A percentile compares a stretch with the other conserved stretches of the same genome.
phyloP scores from a whole-genome alignment of 352 stramenopile species.

The Plasmopara viticola region DNA sequence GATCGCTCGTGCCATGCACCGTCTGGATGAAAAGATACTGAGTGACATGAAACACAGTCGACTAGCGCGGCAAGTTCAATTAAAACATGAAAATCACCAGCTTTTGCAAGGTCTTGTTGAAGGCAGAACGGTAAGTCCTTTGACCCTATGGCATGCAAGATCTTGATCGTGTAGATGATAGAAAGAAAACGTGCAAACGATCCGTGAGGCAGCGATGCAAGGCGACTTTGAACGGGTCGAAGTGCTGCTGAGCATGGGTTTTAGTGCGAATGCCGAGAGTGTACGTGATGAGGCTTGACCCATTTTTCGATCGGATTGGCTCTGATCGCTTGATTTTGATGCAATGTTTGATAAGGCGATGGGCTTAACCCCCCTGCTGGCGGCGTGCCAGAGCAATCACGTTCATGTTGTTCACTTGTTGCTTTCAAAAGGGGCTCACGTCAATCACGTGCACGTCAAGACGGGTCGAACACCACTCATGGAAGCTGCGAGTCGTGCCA shows the following conservation, averaged over 20 bases:
- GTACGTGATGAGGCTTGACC: conserved; percentile 17
- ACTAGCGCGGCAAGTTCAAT: conserved; percentile 21
- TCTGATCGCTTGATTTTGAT: background rate
- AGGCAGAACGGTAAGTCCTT: conserved; percentile 22
- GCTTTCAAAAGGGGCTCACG: conserved; percentile 33
- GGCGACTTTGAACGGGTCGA: conserved; percentile 42
- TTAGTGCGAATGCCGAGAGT: conserved; percentile 51
- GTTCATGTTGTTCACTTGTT: conserved; percentile 42
- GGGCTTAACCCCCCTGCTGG: conserved; percentile 58
- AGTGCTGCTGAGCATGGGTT: conserved; percentile 43
- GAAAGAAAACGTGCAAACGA: conserved; percentile 63
- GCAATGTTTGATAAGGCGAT: conserved; percentile 33
- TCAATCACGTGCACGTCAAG: conserved; percentile 49
- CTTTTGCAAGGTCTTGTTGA: conserved; percentile 32
- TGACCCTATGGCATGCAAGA: background rate
- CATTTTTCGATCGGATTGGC: background rate
- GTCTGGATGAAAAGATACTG: conserved; percentile 32
- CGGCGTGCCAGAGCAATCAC: conserved; percentile 44
- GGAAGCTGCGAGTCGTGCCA: conserved; percentile 44
- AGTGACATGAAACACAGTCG: conserved; percentile 29
- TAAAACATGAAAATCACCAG: conserved; percentile 38
- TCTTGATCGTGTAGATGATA: conserved; percentile 8
- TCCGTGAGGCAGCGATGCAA: conserved; percentile 57
- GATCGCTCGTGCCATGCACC: conserved; percentile 30
- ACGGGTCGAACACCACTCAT: conserved; percentile 54